phyloP scores from a whole-genome alignment of 2,329 filamentous ascomycete genomes.

The Pseudocercospora macadamiae region DNA sequence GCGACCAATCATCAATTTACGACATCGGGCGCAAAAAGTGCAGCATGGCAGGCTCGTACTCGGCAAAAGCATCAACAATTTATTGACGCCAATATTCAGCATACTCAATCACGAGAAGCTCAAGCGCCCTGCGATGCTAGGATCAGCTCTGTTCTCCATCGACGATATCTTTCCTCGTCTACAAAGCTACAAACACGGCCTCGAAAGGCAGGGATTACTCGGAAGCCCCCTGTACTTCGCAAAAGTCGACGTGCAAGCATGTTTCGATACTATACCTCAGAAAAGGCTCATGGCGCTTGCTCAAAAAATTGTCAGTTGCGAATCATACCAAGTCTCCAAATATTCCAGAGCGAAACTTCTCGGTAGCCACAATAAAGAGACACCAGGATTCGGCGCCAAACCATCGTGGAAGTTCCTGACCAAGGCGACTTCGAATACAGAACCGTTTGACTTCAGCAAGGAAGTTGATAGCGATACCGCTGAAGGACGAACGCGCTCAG shows the following conservation, averaged over 20 bases:
- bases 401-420: conserved; percentile 46
- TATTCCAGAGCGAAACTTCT: conserved; percentile 71
- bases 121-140: conserved; percentile 61
- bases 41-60: conserved; percentile 59
- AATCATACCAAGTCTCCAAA: conserved; percentile 70
- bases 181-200: conserved; percentile 64
- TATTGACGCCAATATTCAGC: conserved; percentile 73
- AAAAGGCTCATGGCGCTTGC: conserved; percentile 70
- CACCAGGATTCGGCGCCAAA: conserved; percentile 39
- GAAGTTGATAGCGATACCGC: conserved; percentile 28
- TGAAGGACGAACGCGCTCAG: conserved; percentile 60
- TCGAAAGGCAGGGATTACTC: conserved; percentile 43
- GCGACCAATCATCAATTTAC: conserved; percentile 85
- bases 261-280: conserved; percentile 96
- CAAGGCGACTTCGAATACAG: conserved; percentile 39
- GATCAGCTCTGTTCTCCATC: conserved; percentile 78
- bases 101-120: conserved; percentile 76
- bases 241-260: conserved; percentile 88
- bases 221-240: conserved; percentile 72
- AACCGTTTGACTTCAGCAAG: conserved; percentile 24
- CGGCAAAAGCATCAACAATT: conserved; percentile 68
- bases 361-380: conserved; percentile 39
- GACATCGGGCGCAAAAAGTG: conserved; percentile 61
- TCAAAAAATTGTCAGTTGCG: conserved; percentile 57
- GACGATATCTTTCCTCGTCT: conserved; percentile 77